phyloP scores from a whole-genome alignment of 306 rosid species.

The Malus asiatica region DNA sequence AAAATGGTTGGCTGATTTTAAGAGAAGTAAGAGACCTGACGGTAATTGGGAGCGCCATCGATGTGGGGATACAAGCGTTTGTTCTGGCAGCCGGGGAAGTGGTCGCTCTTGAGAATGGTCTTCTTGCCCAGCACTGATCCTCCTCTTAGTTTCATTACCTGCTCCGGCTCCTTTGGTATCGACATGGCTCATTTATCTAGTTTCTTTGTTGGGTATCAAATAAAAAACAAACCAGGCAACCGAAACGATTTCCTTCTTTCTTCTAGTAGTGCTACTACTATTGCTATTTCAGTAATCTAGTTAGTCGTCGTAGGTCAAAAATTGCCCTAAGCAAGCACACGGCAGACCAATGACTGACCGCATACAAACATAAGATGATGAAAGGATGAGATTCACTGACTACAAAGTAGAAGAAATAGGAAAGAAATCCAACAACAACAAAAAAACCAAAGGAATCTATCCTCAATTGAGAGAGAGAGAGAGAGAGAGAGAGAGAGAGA shows the following conservation, averaged over 20 bases:
- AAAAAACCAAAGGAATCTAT: not conserved
- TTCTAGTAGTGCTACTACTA: not conserved
- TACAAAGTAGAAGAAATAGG: not conserved
- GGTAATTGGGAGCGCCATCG: conserved; percentile 97
- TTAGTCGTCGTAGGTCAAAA: not conserved
- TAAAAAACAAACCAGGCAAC: not conserved
- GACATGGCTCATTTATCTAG: conserved; percentile 17
- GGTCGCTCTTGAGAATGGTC: conserved; percentile 92
- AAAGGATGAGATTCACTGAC: no score
- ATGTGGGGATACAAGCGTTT: conserved; percentile 78
- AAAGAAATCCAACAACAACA: not conserved
- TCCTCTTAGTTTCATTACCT: conserved; percentile 74
- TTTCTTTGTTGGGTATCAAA: not conserved
- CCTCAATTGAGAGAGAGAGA: no score
- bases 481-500: no score
- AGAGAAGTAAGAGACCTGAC: conserved; percentile 36
- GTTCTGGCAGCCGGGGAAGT: conserved; percentile 94
- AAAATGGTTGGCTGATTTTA: no score
- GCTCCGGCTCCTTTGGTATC: conserved; percentile 55
- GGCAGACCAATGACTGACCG: not conserved
- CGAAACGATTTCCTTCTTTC: not conserved
- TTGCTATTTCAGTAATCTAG: not conserved
- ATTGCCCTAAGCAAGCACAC: not conserved
- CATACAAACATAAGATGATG: not conserved
- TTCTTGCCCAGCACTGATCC: conserved; percentile 86